phyloP scores from a whole-genome alignment of 495 filamentous ascomycete species.

The Penicillium simplicissimum region DNA sequence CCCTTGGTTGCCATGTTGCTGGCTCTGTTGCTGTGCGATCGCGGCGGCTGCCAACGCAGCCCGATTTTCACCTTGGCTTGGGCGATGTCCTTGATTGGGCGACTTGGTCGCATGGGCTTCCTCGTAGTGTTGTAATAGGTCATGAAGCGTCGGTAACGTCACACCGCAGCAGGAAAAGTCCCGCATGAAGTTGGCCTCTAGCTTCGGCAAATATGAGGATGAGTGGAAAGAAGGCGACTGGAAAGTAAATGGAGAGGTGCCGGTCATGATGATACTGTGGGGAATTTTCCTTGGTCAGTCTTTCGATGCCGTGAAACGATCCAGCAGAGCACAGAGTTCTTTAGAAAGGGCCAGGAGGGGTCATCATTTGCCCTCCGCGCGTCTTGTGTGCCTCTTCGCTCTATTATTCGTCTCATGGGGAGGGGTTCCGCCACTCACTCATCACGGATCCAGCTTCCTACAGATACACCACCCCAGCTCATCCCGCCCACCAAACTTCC shows the following conservation, averaged over 20 bases:
- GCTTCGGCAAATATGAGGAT: slow-evolving; percentile 94
- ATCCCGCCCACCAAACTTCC: slow-evolving; percentile 89
- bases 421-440: slow-evolving; percentile 68
- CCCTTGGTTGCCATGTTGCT: slow-evolving; percentile 48
- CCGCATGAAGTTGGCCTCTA: slow-evolving; percentile 95
- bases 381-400: neutral
- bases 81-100: slow-evolving; percentile 56
- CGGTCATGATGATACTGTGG: slow-evolving; percentile 88
- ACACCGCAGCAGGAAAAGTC: slow-evolving; percentile 93
- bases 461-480: slow-evolving; percentile 97
- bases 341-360: neutral
- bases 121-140: slow-evolving; percentile 95
- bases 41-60: slow-evolving; percentile 58
- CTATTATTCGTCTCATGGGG: slow-evolving; percentile 11
- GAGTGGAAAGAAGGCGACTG: slow-evolving; percentile 96
- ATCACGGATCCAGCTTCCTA: slow-evolving; percentile 95
- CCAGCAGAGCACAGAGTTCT: slow-evolving; percentile 13
- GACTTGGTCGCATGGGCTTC: slow-evolving; percentile 78
- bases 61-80: slow-evolving; percentile 55
- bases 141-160: slow-evolving; percentile 85
- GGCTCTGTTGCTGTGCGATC: slow-evolving; percentile 56
- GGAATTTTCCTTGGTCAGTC: slow-evolving; percentile 31
- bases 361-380: neutral
- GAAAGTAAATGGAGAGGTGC: slow-evolving; percentile 87
- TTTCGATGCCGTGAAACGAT: slow-evolving; percentile 26